Percentiles rank a stretch among this genome's conserved stretches.
Conservation (phyloP, 768 basidiomycete genomes). For the Lactifluus piperatus region DNA sequence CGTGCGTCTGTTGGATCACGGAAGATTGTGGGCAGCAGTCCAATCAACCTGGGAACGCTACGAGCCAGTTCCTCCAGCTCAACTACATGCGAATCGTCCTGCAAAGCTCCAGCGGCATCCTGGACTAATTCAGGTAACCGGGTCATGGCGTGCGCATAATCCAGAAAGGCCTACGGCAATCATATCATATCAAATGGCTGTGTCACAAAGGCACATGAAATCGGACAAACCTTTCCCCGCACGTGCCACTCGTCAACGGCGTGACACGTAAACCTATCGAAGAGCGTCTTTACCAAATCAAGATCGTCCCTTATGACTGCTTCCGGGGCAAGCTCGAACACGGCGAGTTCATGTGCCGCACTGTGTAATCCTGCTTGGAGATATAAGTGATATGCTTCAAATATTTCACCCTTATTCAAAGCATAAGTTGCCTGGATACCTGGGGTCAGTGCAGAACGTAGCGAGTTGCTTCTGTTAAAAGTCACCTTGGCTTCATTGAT, state of each 20-base stretch:
- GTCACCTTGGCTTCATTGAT: conserved; percentile 82
- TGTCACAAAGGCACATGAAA: not conserved
- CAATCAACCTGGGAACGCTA: conserved; percentile 55
- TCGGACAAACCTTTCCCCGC: conserved; percentile 56
- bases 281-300: conserved; percentile 58
- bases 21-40: conserved; percentile 59
- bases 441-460: not conserved
- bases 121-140: conserved; percentile 45
- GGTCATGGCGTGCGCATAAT: conserved; percentile 59
- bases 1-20: conserved; percentile 47
- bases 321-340: conserved; percentile 82
- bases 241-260: conserved; percentile 70
- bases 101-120: conserved; percentile 16
- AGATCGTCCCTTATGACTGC: conserved; percentile 55
- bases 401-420: conserved; percentile 51
- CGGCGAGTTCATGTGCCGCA: conserved; percentile 76
- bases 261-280: conserved; percentile 51
- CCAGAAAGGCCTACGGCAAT: conserved; percentile 49
- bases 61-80: conserved; percentile 56
- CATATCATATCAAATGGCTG: not conserved
- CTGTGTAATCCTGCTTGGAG: conserved; percentile 60
- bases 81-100: conserved; percentile 36
- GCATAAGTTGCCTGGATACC: conserved; percentile 53
- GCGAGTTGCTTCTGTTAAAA: not conserved
- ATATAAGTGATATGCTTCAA: conserved; percentile 69